A percentile compares a stretch with the other conserved stretches of the same genome.
These are phyloP conservation scores for Epichloe gansuensis DNA, from an alignment of 2,329 filamentous ascomycete species.

Conservation along the genomic window DNA sequence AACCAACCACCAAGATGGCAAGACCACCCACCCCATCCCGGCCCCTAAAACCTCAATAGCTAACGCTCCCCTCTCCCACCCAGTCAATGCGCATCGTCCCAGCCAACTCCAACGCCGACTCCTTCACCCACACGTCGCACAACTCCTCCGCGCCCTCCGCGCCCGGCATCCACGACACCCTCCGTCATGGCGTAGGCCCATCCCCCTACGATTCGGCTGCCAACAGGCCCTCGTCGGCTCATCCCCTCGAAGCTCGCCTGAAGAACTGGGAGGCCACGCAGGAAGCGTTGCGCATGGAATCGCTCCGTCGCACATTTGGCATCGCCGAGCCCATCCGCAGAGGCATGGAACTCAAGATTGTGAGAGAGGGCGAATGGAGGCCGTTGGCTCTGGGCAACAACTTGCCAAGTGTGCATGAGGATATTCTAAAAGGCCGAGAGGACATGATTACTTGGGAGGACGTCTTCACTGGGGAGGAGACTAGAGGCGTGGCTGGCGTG, in stretches of 20 bases:
- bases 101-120: constrained; percentile 48
- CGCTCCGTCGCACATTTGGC: constrained; percentile 75
- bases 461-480: constrained; percentile 71
- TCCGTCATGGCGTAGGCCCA: constrained; percentile 71
- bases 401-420: constrained; percentile 64
- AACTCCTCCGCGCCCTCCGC: constrained; percentile 72
- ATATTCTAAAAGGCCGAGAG: constrained; percentile 74
- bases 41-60: constrained; percentile 4
- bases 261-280: constrained; percentile 84
- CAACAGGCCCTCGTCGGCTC: constrained; percentile 43
- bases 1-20: constrained; percentile 33
- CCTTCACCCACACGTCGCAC: constrained; percentile 49
- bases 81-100: constrained; percentile 88
- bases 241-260: constrained; percentile 87
- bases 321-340: constrained; percentile 85
- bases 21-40: constrained; percentile 11
- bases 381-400: constrained; percentile 53
- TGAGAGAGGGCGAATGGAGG: constrained; percentile 65
- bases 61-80: constrained; percentile 24
- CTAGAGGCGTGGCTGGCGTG: constrained; percentile 56
- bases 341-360: constrained; percentile 91
- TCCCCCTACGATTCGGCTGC: constrained; percentile 35
- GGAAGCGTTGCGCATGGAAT: constrained; percentile 76
- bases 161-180: constrained; percentile 83
- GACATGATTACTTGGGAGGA: constrained; percentile 81